A percentile compares a stretch with the other conserved stretches of the same genome.
phyloP scores from a whole-genome alignment of 805 yeast genomes.

The Yamadazyma sp. region DNA sequence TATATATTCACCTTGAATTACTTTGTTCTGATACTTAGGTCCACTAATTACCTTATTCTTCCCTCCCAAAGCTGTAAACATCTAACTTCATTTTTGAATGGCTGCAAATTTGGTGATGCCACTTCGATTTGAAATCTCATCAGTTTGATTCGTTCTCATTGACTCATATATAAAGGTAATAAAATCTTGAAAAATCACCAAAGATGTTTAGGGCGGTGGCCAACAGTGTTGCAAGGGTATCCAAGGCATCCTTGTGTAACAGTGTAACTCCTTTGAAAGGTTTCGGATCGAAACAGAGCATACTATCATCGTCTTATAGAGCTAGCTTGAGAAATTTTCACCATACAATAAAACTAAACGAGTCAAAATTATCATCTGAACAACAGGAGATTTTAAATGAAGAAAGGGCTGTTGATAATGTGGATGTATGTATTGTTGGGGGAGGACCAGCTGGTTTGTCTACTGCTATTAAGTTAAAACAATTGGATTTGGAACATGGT shows the following conservation, averaged over 20 bases:
- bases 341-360: background rate
- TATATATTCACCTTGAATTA: too few species aligned
- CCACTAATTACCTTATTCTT: too few species aligned
- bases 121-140: background rate
- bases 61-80: too few species aligned
- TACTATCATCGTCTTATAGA: too few species aligned
- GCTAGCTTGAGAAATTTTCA: background rate
- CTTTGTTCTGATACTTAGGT: too few species aligned
- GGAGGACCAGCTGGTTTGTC: conserved; percentile 98
- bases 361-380: background rate
- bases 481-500: conserved; percentile 65
- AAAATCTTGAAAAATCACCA: too few species aligned
- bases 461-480: conserved; percentile 87
- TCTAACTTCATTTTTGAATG: background rate
- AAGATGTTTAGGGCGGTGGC: too few species aligned
- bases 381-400: conserved; percentile 36
- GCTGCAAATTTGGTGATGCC: conserved; percentile 1
- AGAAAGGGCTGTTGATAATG: conserved; percentile 79
- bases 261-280: too few species aligned
- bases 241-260: too few species aligned
- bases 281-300: too few species aligned
- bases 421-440: conserved; percentile 94
- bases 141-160: conserved; percentile 2
- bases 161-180: conserved; percentile 1
- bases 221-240: too few species aligned